Percentiles rank a stretch among this genome's conserved stretches.
Evolutionary conservation across 306 rosid genomes (phyloP).

Genomic region (Pyrus bretschneideri): DNA sequence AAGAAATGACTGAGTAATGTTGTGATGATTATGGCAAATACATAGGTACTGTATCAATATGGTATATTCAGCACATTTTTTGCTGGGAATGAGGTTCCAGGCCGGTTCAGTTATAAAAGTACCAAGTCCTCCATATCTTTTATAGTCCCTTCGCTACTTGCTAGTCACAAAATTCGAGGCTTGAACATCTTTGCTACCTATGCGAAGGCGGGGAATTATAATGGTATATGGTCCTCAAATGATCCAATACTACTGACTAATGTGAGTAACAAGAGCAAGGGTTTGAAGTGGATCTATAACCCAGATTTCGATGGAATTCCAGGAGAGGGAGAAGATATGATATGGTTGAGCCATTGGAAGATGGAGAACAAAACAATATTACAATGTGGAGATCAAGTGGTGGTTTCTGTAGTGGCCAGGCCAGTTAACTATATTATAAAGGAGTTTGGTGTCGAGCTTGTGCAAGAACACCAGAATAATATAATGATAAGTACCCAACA

Average conservation of each 20-base stretch:
- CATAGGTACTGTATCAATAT: not conserved
- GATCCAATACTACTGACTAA: too few species aligned
- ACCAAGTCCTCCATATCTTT: not conserved
- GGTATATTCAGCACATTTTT: not conserved
- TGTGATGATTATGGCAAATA: not conserved
- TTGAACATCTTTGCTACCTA: not conserved
- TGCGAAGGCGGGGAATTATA: not conserved
- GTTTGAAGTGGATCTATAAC: not conserved
- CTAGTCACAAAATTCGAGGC: not conserved
- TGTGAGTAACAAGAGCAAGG: not conserved
- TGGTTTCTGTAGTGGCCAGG: not conserved
- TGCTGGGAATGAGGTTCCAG: not conserved
- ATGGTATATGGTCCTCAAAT: rapidly evolving
- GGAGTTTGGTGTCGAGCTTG: not conserved
- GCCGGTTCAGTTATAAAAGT: not conserved
- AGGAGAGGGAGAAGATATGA: not conserved
- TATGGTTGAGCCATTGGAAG: not conserved
- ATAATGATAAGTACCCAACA: not conserved
- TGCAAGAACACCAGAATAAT: not conserved
- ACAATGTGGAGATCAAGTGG: not conserved
- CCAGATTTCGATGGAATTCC: not conserved
- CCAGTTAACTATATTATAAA: not conserved
- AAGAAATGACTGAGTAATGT: too few species aligned
- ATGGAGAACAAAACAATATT: not conserved
- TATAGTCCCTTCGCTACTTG: not conserved